Evolutionary conservation across 805 yeast species (phyloP).

Genomic region (Kurtzmaniella fragi): DNA sequence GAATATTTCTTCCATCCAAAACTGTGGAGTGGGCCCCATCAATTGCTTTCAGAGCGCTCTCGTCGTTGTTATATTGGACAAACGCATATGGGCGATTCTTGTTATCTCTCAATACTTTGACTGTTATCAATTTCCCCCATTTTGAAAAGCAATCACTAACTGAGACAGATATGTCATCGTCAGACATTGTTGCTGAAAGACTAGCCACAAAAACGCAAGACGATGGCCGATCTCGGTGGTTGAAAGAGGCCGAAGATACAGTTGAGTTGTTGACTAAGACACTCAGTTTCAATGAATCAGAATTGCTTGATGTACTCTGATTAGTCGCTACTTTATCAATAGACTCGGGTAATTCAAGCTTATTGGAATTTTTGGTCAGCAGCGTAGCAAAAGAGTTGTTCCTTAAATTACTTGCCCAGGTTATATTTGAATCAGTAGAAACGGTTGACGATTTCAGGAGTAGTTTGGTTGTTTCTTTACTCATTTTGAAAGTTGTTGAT

Average conservation of each 20-base stretch:
- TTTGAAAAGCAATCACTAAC: constrained; percentile 63
- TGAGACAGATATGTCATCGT: constrained; percentile 65
- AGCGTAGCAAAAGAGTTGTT: background rate
- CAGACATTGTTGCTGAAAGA: constrained; percentile 57
- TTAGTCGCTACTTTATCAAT: background rate
- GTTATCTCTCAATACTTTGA: constrained; percentile 79
- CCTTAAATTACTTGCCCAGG: too few species aligned
- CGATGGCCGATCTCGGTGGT: constrained; percentile 61
- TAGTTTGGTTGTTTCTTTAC: too few species aligned
- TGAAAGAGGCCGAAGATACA: background rate
- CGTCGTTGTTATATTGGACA: constrained; percentile 74
- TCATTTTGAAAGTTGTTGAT: too few species aligned
- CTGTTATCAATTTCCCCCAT: constrained; percentile 69
- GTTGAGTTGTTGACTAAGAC: background rate
- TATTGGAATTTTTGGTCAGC: background rate
- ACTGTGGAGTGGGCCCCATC: constrained; percentile 61
- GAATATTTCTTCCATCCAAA: constrained; percentile 67
- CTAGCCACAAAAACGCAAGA: constrained; percentile 88
- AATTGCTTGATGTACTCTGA: background rate
- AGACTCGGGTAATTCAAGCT: background rate
- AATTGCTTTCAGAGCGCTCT: constrained; percentile 66
- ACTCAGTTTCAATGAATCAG: background rate
- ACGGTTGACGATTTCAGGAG: too few species aligned
- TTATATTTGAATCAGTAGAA: too few species aligned
- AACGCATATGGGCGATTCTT: constrained; percentile 85